Base-by-base conservation (phyloP, 2,329 filamentous ascomycete genomes). In the Zasmidium angulare region DNA sequence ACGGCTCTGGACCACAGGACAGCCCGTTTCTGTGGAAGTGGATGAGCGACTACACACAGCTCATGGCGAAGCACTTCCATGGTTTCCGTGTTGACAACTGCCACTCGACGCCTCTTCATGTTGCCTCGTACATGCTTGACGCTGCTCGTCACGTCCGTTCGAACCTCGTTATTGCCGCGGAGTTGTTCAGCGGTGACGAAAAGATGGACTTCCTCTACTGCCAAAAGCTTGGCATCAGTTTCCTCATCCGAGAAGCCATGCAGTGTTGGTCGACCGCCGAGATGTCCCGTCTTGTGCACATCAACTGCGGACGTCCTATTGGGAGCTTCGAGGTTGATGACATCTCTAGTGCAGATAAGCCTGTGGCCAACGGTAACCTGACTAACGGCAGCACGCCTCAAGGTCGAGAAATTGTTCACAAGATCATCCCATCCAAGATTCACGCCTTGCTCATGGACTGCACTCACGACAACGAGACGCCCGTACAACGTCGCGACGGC, bases 391-490 rank as follows among this genome's bases (percentile, higher is more conserved):
- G 67, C 48, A 53, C 63, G 52, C 60, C 69, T 70, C 69, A 69
- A 24, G 73, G 79, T 29, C 79, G 81, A 36, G 89, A 93, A 68
- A 84, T 90, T 19, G 82, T 96, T 65, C 89, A 88, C 65, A 88
- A 84, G 62, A 93, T 99, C 75, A 90, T 91, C 66, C 88, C 89
- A n/a, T 90, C 87, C 2, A 91, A 93, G 2, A 89, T 98, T 0
- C 93, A 96, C 66, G 95, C 93, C 0, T 80, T 99, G 0, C 97
- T 99, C 76, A 98, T 98, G 92, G 96, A 99, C 74, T 99, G 96
- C 76, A 99, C 96, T 0, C 95, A 99, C 74, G 95, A 99, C 77
- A 99, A 99, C 69, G 93, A 99, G 77, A 89, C 91, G 1, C 95
- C 95, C 0, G 91, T 93, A 0, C 93, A 99, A 76, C 97, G 97